These are phyloP conservation scores for Tricholoma bakamatsutake DNA, from an alignment of 768 basidiomycete species.

Conservation along the genomic window DNA sequence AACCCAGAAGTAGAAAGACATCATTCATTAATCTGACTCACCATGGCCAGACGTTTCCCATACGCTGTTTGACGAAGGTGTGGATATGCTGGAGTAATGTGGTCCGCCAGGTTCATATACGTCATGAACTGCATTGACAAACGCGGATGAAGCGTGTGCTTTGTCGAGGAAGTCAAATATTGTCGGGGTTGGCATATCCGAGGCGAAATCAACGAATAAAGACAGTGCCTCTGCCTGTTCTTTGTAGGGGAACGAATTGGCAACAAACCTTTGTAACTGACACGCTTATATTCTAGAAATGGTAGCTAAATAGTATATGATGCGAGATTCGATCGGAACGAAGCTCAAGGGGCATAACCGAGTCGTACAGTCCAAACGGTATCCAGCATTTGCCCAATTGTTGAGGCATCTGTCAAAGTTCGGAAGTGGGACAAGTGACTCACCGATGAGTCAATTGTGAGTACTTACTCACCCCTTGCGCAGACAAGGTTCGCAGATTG, in stretches of 20 bases:
- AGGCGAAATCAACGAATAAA: background rate
- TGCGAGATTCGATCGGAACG: conserved; percentile 14
- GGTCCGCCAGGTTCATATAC: conserved; percentile 6
- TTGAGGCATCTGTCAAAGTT: conserved; percentile 9
- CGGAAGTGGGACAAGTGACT: conserved; percentile 4
- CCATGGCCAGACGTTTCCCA: background rate
- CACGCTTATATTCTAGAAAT: conserved; percentile 12
- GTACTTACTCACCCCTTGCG: background rate
- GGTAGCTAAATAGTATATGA: conserved; percentile 4
- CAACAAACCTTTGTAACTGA: conserved; percentile 2
- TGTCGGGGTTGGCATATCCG: background rate
- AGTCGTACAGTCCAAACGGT: conserved; percentile 2
- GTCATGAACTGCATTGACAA: conserved; percentile 8
- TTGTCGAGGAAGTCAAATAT: conserved; percentile 10
- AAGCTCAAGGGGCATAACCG: conserved; percentile 11
- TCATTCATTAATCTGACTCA: background rate
- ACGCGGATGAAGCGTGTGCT: conserved; percentile 10
- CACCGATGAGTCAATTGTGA: too few species aligned
- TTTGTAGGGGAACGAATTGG: conserved; percentile 2
- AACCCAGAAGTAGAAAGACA: background rate
- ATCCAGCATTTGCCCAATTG: background rate
- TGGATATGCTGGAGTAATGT: conserved; percentile 4
- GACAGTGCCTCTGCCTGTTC: background rate
- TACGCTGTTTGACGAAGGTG: background rate
- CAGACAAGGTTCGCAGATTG: conserved; percentile 13